Conservation (phyloP, 805 yeast genomes). For the Ogataea methylovora region DNA sequence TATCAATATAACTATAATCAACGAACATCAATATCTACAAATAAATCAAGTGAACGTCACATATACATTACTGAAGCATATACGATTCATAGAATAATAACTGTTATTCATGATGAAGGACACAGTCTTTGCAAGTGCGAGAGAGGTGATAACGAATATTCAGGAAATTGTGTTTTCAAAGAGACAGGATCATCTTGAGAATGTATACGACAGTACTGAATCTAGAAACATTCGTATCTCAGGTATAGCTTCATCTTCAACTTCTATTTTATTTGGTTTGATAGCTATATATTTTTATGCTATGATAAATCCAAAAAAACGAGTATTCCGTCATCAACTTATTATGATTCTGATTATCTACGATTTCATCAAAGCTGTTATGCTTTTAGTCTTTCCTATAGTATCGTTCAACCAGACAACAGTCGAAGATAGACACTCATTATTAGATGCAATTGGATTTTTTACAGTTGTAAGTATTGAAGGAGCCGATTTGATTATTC, state of each 20-base stretch:
- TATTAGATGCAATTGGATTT: conserved; percentile 68
- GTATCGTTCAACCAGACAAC: conserved; percentile 3
- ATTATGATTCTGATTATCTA: conserved; percentile 60
- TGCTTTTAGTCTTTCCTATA: conserved; percentile 59
- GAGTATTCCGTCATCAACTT: conserved; percentile 64
- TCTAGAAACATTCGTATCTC: too few relatives aligned
- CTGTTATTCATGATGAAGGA: too few relatives aligned
- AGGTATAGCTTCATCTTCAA: conserved; percentile 37
- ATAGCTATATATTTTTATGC: conserved; percentile 50
- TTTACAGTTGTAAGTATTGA: conserved; percentile 75
- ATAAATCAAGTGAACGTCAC: too few relatives aligned
- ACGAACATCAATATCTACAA: too few relatives aligned
- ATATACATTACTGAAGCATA: too few relatives aligned
- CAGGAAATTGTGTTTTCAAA: too few relatives aligned
- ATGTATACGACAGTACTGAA: too few relatives aligned
- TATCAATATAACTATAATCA: too few relatives aligned
- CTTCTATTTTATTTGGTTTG: conserved; percentile 48
- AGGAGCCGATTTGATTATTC: conserved; percentile 80
- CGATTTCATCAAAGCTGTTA: conserved; percentile 68
- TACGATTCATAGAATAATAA: too few relatives aligned
- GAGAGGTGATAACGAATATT: too few relatives aligned
- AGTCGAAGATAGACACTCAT: conserved; percentile 16
- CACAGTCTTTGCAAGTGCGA: too few relatives aligned
- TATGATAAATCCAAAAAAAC: conserved; percentile 56
- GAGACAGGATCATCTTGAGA: too few relatives aligned